Base-by-base conservation (phyloP, 805 yeast genomes). In the Hanseniaspora pseudoguilliermondii region DNA sequence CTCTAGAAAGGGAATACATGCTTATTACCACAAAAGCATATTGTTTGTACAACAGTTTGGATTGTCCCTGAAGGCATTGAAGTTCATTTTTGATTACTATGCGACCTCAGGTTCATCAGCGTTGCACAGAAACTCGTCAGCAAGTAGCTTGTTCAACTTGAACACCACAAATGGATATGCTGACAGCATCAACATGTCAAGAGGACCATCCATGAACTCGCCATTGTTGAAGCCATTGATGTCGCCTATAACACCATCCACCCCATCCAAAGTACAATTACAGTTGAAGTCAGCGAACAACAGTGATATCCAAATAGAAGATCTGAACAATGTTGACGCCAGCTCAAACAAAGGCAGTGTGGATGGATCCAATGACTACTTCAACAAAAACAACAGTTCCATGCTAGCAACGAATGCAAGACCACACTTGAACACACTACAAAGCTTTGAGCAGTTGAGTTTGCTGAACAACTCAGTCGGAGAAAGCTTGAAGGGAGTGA, bases 41-140 rank as follows among this genome's bases (percentile, higher is more conserved):
- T 82, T 89, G 8, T 80, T 84, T 48, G 82, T 89, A 16, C 90
- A 86, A 64, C 83, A 83, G 60, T 71, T 75, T 43, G 79, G 81
- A 55, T 69, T 84, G 52, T 71, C 83, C 0, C 63, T 77, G 35
- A 75, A 79, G 53, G 82, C 89, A 0, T 66, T 84, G 44, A 71
- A 76, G 10, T 79, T 77, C 60, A 68, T 85, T 51, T 65, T 81
- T 52, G 69, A 69, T 47, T 70, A 67, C 47, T 65, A 70, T 58
- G 68, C 69, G 13, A 46, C 34, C 27, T 27, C 46, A 10, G 56
- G 56, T 15, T 38, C 50, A 18, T 21, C 50, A 18, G 18, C 23
- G 2, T 32, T 53, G 15, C 46, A 53, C 16, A 53, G 50, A 53
- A 53, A 44, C 36, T n/a, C 46, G 5, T 34, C 49, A 9, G 27